These are phyloP conservation scores for Melampsora americana DNA, from an alignment of 1,284 basidiomycete species.

Conservation along the genomic window DNA sequence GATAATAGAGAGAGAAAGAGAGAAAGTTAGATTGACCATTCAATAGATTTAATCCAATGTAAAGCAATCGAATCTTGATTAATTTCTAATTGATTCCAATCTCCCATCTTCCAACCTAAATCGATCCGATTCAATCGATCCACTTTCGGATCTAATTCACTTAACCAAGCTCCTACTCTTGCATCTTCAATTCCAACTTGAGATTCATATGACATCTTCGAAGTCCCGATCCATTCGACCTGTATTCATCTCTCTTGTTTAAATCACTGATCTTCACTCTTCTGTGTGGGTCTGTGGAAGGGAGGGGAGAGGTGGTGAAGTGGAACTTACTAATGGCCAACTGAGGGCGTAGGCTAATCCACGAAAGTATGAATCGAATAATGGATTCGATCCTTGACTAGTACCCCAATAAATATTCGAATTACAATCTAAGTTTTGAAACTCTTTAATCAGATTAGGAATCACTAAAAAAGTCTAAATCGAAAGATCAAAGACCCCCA, in stretches of 20 bases:
- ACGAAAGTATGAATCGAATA: slow-evolving; percentile 14
- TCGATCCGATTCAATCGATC: slow-evolving; percentile 12
- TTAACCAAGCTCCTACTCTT: slow-evolving; percentile 32
- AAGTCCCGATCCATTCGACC: slow-evolving; percentile 36
- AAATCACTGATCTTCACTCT: no score
- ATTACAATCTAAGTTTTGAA: slow-evolving; percentile 27
- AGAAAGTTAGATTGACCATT: no score
- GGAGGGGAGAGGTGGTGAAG: background rate
- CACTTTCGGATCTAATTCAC: background rate
- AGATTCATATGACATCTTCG: slow-evolving; percentile 22
- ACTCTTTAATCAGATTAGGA: slow-evolving; percentile 31
- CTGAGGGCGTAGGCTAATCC: slow-evolving; percentile 31
- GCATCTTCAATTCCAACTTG: slow-evolving; percentile 42
- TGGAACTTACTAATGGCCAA: slow-evolving; percentile 24
- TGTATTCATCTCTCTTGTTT: no score
- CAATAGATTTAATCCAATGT: slow-evolving; percentile 29
- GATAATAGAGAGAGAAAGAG: no score
- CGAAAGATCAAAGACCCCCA: no score
- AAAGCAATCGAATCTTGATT: slow-evolving; percentile 13
- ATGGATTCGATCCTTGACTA: slow-evolving; percentile 29
- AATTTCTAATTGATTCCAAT: slow-evolving; percentile 41
- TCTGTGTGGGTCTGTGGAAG: no score
- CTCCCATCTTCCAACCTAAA: slow-evolving; percentile 29
- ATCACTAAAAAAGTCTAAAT: slow-evolving; percentile 31
- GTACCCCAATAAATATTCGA: slow-evolving; percentile 33